Base-by-base conservation (phyloP, 306 rosid species). In the Acacia acuminata region DNA sequence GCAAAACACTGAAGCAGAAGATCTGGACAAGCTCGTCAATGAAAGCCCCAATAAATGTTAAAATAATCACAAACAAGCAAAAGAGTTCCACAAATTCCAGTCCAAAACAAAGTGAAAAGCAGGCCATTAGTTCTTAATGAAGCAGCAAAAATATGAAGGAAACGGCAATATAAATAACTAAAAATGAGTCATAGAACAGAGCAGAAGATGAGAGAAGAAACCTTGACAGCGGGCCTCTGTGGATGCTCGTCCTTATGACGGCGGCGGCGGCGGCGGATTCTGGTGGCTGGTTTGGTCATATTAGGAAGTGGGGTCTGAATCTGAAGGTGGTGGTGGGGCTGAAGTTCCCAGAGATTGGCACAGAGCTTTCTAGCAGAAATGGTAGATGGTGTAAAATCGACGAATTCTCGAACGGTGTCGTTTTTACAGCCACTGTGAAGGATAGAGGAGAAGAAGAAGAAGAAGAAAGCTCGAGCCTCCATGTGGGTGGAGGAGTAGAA, bases 301-400 rank as follows among this genome's bases (percentile, higher is more conserved):
- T 79, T 73, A 74, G 77, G 42, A 83, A 84, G 77, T 71, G 88
- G 90, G 76, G 73, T 36, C 17, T 56, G 69, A 27, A 61, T 22
- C 17, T 56, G 50, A 15, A 14, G 70, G 19, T 83, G 82, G 90
- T 84, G 90, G 90, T 86, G 90, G 84, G 90, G 80, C 47, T 82
- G 90, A 72, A 89, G 61, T 74, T 94, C 88, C 94, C 98, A 94
- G 61, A 94, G 90, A 48, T 44, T 87, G 0, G 97, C 92, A 66
- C 97, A 90, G 79, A 94, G 97, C 67, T 92, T 89, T 82, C 98
- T 89, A 0, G 97, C 94, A 67, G 98, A 94, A 78, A 90, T 58
- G 7, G 84, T 48, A 45, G 89, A 71, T 22, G 82, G 40, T 64
- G 81, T 79, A 66, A 77, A 77, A 83, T 80, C 72, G 67, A 91